Base-by-base conservation (phyloP, 2,329 filamentous ascomycete genomes). In the Trichoderma koningiopsis region DNA sequence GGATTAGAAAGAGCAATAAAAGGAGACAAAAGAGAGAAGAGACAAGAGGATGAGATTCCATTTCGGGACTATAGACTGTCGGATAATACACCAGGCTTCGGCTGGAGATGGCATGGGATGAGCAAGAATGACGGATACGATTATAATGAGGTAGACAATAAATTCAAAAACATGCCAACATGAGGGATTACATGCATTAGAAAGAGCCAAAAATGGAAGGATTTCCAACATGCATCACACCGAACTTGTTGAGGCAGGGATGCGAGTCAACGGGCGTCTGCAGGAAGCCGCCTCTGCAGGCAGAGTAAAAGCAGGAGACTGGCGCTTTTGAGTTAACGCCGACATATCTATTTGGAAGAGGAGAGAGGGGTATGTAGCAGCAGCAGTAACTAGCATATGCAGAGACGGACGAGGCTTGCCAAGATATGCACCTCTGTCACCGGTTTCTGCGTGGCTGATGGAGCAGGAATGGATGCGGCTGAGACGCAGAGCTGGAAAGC, bases 181-280 rank as follows among this genome's bases (percentile, higher is more conserved):
- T 37, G 35, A 7, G 5, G 35, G 13, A 37, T 37, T 8, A 14
- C 6, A 14, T 11, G 53, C 8, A 66, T 27, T 66, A 29, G 3
- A 33, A 22, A 29, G 59, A 47, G 52, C 47, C 27, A n/a, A 29
- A 58, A 31, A 10, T 35, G 27, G 35, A 69, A 47, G 43, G 37
- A 56, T 43, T 43, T 55, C 43, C 22, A 69, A 65, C 56, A 70
- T 57, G 61, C 68, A 69, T 69, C 47, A 70, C 56, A 67, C 68
- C 68, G 60, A 69, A 31, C 8, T 62, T 47, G 16, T 53, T 33
- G 24, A n/a, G 27, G 52, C 68, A 67, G 49, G 63, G 63, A 70
- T 60, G 49, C 62, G 52, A 59, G 68, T 53, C 37, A 40, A 27
- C 68, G 68, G 68, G 63, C 63, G 52, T 37, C 24, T 70, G 68